Percentiles rank a stretch among this genome's conserved stretches.
These are phyloP conservation scores for Aurantiochytrium sp. DNA, from an alignment of 108 stramenopile species.

Conservation along the genomic window DNA sequence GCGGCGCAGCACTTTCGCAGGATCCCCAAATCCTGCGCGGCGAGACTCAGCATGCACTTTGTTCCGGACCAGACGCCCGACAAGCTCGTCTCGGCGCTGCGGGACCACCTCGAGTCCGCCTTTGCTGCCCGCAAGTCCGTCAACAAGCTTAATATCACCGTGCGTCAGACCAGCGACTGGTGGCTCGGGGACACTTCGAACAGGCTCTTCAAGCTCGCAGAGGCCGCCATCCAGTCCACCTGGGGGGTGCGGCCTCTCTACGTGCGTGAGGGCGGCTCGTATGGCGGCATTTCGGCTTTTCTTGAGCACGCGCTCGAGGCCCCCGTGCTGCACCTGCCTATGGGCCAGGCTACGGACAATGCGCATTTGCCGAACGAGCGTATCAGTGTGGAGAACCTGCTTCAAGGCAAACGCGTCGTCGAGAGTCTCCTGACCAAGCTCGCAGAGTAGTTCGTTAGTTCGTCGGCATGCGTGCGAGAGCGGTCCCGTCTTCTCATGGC, in stretches of 20 bases:
- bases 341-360: slow-evolving; percentile 30
- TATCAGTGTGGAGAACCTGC: slow-evolving; percentile 21
- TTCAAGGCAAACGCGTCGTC: slow-evolving; percentile 18
- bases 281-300: slow-evolving; percentile 23
- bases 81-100: background rate
- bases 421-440: background rate
- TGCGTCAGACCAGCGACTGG: slow-evolving; percentile 22
- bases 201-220: background rate
- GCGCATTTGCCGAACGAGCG: slow-evolving; percentile 35
- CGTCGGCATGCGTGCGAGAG: too few species aligned
- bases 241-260: slow-evolving; percentile 14
- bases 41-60: slow-evolving; percentile 25
- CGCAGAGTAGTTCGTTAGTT: background rate
- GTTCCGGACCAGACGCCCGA: slow-evolving; percentile 34
- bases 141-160: background rate
- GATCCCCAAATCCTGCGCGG: background rate
- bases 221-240: background rate
- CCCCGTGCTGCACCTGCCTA: slow-evolving; percentile 30
- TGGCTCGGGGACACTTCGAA: slow-evolving; percentile 17
- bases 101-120: background rate
- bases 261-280: slow-evolving; percentile 31
- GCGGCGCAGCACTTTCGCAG: background rate
- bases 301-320: background rate
- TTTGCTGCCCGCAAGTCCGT: background rate
- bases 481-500: too few species aligned